phyloP scores from a whole-genome alignment of 768 basidiomycete species.

The Sporobolomyces roseus region DNA sequence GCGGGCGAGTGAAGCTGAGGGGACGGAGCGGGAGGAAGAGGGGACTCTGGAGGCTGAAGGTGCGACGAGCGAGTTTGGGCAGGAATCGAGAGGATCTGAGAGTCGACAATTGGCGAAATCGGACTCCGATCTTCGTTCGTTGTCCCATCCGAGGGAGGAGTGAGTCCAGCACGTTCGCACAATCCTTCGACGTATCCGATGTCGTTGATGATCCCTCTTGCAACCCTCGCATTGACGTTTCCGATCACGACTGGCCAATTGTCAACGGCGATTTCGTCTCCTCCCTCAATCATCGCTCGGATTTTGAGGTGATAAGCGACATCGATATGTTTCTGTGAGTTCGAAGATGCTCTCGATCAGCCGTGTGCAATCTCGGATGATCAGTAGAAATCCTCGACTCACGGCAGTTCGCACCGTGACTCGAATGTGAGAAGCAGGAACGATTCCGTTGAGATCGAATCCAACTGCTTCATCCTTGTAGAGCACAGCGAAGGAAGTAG shows the following conservation, averaged over 20 bases:
- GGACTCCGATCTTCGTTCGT: too few species aligned
- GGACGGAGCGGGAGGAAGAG: background rate
- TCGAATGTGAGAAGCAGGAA: conserved; percentile 12
- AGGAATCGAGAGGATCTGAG: too few species aligned
- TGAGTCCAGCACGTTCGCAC: conserved; percentile 23
- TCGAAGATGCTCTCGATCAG: too few species aligned
- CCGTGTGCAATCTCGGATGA: too few species aligned
- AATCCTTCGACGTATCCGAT: conserved; percentile 36
- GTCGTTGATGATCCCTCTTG: conserved; percentile 26
- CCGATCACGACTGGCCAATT: conserved; percentile 33
- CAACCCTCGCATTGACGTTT: conserved; percentile 4
- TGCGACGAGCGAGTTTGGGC: too few species aligned
- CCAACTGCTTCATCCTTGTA: conserved; percentile 14
- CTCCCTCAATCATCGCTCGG: conserved; percentile 33
- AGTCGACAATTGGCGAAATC: too few species aligned
- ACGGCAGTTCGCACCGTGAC: conserved; percentile 34
- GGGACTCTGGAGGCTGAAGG: too few species aligned
- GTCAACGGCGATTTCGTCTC: conserved; percentile 32
- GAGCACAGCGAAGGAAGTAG: conserved; percentile 20
- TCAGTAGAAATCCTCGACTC: background rate
- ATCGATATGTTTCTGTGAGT: conserved; percentile 38
- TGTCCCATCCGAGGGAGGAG: too few species aligned
- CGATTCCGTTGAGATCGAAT: conserved; percentile 14
- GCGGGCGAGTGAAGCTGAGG: background rate
- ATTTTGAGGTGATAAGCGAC: conserved; percentile 35